Evolutionary conservation across 345 rosid genomes (phyloP).

Genomic region (Diplotaxis tenuifolia): DNA sequence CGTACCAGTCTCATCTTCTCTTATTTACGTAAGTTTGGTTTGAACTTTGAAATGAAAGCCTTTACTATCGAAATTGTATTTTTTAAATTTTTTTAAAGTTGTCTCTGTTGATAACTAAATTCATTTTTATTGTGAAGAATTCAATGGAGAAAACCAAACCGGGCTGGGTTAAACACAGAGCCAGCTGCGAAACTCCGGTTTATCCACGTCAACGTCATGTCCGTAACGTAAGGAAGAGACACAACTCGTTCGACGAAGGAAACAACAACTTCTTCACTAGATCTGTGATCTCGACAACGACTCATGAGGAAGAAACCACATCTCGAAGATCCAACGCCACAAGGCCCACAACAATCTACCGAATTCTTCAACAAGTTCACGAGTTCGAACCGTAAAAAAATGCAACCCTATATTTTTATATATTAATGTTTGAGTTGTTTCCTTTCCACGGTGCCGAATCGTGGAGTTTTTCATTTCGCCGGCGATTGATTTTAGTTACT

Average conservation of each 20-base stretch:
- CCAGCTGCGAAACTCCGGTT: conserved; percentile 27
- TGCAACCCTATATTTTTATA: not conserved
- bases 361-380: conserved; percentile 29
- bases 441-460: not conserved
- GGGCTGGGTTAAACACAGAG: conserved; percentile 34
- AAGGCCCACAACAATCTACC: conserved; percentile 31
- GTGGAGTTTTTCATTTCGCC: not conserved
- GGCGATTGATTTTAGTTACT: conserved; percentile 11
- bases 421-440: not conserved
- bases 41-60: not conserved
- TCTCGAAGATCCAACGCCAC: conserved; percentile 28
- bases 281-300: conserved; percentile 4
- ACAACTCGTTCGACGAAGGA: conserved; percentile 26
- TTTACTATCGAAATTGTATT: not conserved
- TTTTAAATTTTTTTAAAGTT: too few species aligned
- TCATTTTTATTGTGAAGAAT: conserved; percentile 1
- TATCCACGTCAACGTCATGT: conserved; percentile 32
- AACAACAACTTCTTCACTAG: conserved; percentile 21
- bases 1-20: conserved; percentile 56
- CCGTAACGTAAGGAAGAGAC: conserved; percentile 38
- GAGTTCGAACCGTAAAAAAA: conserved; percentile 18
- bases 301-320: conserved; percentile 30
- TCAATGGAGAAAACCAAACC: conserved; percentile 30
- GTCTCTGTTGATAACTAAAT: too few species aligned
- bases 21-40: conserved; percentile 47